These are phyloP conservation scores for Arachis monticola DNA, from an alignment of 331 rosid species.

Conservation along the genomic window DNA sequence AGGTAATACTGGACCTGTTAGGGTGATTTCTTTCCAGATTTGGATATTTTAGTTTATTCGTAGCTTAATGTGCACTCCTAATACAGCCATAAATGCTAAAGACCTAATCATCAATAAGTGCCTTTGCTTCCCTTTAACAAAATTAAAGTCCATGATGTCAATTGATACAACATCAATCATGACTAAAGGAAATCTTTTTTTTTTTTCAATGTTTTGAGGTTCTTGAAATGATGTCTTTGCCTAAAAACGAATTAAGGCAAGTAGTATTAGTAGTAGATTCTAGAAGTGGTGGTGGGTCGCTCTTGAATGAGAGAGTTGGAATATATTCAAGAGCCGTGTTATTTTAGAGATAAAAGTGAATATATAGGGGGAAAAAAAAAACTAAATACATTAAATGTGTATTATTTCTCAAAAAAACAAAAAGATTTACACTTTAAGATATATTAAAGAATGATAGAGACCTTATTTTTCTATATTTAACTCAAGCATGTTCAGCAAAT, in stretches of 20 bases:
- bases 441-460: too few relatives aligned
- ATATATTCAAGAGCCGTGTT: neutral
- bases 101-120: constrained; percentile 8
- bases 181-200: constrained; percentile 21
- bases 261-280: constrained; percentile 1
- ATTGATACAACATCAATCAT: constrained; percentile 22
- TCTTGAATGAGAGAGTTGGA: constrained; percentile 32
- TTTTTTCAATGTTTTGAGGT: neutral
- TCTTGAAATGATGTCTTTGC: constrained; percentile 11
- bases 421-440: too few relatives aligned
- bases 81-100: constrained; percentile 28
- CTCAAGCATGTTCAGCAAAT: neutral
- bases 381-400: too few relatives aligned
- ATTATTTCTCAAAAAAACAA: too few relatives aligned
- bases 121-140: constrained; percentile 36
- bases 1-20: too few relatives aligned
- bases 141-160: constrained; percentile 35
- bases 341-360: too few relatives aligned
- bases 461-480: too few relatives aligned
- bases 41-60: constrained; percentile 41
- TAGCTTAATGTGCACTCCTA: constrained; percentile 53
- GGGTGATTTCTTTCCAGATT: neutral
- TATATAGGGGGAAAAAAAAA: too few relatives aligned
- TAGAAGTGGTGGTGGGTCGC: constrained; percentile 16
- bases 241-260: neutral